These are phyloP conservation scores for Crepidotus sp. DNA, from an alignment of 1,284 basidiomycete genomes.

Conservation along the genomic window DNA sequence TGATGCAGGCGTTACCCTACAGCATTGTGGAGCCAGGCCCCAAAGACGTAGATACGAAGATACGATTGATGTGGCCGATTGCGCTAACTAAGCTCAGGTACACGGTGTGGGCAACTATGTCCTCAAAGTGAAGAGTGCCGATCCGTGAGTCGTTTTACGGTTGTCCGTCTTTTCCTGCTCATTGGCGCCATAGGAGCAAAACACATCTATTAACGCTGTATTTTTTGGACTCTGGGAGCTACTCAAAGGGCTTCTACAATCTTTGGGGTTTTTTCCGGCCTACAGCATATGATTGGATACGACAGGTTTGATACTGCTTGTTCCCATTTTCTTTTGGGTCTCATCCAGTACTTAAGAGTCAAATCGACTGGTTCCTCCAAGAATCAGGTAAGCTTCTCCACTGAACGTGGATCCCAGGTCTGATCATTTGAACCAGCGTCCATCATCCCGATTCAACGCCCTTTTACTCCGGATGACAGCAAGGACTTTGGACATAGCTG, in stretches of 20 bases:
- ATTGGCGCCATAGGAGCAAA: slow-evolving; percentile 48
- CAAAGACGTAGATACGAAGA: no score
- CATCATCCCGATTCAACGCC: slow-evolving; percentile 68
- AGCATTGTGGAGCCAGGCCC: slow-evolving; percentile 77
- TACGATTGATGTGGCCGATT: no score
- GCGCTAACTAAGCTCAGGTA: no score
- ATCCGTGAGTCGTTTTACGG: slow-evolving; percentile 53
- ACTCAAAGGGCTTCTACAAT: slow-evolving; percentile 50
- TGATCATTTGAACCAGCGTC: slow-evolving; percentile 27
- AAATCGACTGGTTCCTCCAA: slow-evolving; percentile 84
- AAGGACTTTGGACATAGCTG: slow-evolving; percentile 62
- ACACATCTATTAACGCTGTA: slow-evolving; percentile 85
- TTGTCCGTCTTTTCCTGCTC: slow-evolving; percentile 12
- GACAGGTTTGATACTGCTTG: slow-evolving; percentile 32
- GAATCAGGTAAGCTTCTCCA: slow-evolving; percentile 45
- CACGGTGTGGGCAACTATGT: slow-evolving; percentile 86
- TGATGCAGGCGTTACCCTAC: slow-evolving; percentile 78
- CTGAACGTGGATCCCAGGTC: neutral
- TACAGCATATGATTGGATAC: slow-evolving; percentile 78
- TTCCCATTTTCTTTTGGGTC: slow-evolving; percentile 2
- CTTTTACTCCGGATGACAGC: slow-evolving; percentile 67
- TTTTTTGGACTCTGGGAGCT: slow-evolving; percentile 86
- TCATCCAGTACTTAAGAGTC: slow-evolving; percentile 35
- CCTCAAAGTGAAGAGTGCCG: slow-evolving; percentile 67
- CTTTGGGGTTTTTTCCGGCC: slow-evolving; percentile 54